Evolutionary conservation across 2,329 filamentous ascomycete genomes (phyloP), one percentile per base, ranked within the genome.

Genomic region (Chaetomiaceae sp.): DNA sequence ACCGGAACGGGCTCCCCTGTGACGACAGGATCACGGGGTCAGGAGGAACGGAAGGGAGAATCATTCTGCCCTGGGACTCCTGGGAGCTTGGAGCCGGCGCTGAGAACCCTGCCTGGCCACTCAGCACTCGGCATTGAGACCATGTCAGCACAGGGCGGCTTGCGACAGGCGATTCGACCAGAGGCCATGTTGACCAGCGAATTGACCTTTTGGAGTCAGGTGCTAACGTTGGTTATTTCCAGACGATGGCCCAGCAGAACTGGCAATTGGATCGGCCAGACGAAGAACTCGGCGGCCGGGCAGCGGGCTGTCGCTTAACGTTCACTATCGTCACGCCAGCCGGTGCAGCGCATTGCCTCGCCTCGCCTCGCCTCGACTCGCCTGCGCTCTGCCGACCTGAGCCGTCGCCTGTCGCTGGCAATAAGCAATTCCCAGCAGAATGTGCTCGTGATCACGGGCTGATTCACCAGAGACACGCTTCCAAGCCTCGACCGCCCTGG

Each of bases 11-110:
- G 27, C 39, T 45, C 20, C 37, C 53, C 48, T 51, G 56, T 60
- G 61, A 62, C 25, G 25, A 50, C 50, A 44, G 37, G 56, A 63
- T 66, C 64, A 65, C 60, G 61, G 59, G 63, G 62, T 54, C 58
- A 59, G 50, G 46, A 60, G 56, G 54, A 54, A 56, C 51, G 45
- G 55, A 45, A 53, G 47, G 42, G 47, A 35, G 44, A 44, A 42
- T 14, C 40, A 37, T 49, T 19, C 42, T 20, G 37, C 2, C 25
- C 25, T 27, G 25, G 25, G n/a, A n/a, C n/a, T n/a, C 25, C 10
- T 27, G 6, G 2, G 25, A 27, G 41, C 34, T 21, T 12, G 12
- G n/a, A 19, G 14, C 38, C 16, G 43, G 49, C 43, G n/a, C n/a
- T n/a, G n/a, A n/a, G n/a, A n/a, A n/a, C n/a, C n/a, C n/a, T n/a